Base-by-base conservation (phyloP, 495 filamentous ascomycete species). In the Symbiotaphrina buchneri region DNA sequence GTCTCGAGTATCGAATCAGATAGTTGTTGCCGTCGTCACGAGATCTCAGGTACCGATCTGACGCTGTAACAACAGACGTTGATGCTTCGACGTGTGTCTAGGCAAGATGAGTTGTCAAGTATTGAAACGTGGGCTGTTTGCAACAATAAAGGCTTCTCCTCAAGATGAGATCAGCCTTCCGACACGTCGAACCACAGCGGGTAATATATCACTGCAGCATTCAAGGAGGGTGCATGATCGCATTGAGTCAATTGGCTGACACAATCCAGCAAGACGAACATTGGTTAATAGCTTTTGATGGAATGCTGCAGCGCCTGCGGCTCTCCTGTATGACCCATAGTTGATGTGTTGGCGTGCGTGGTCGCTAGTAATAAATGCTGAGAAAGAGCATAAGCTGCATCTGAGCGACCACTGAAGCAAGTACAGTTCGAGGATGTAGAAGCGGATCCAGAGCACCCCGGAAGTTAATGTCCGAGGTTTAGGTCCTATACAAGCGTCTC, bases 321-420 rank as follows among this genome's bases (percentile, higher is more conserved):
- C 17, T 19, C 27, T 36, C 27, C 14, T 23, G 34, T 13, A 35
- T 31, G 34, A 35, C 18, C 34, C 34, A 35, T 43, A 44, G 44
- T 58, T 78, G 81, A 82, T 93, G 82, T 69, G 82, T 61, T 93
- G 82, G 82, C 82, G 74, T 72, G 53, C 59, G 59, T 77, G 63
- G 56, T 69, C 65, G 61, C 82, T 80, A 87, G 73, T 78, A 57
- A 65, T 68, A 63, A 56, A 67, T 53, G 39, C 47, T 52, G 51
- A 51, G 63, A 61, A 59, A 59, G 14, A 30, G 14, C 14, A 18
- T 30, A 30, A 30, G 28, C 28, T n/a, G n/a, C n/a, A n/a, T n/a
- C n/a, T n/a, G n/a, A n/a, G n/a, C n/a, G n/a, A n/a, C n/a, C n/a
- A n/a, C n/a, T n/a, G n/a, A n/a, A n/a, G n/a, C n/a, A n/a, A n/a